A percentile compares a stretch with the other conserved stretches of the same genome.
These are phyloP conservation scores for Trichosphaerium sp. DNA, from an alignment of 78 protist species.

Conservation along the genomic window DNA sequence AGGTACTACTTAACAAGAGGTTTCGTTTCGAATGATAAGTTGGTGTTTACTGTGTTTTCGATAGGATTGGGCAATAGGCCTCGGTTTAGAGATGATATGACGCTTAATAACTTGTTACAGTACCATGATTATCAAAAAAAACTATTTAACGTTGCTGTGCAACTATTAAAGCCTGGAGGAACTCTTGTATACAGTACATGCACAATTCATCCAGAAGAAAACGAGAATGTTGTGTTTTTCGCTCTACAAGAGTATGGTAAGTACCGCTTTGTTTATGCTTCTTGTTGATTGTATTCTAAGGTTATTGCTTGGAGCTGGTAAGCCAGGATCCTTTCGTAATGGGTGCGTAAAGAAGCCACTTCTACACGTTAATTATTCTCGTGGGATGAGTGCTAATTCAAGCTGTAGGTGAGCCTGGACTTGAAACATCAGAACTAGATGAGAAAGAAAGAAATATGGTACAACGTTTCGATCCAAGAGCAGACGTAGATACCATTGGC, in stretches of 20 bases:
- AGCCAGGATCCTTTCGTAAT: too few species aligned
- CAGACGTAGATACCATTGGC: not conserved
- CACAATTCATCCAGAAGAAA: constrained; percentile 20
- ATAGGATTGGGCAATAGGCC: not conserved
- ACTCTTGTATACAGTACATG: constrained; percentile 37
- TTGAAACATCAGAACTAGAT: not conserved
- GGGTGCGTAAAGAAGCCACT: too few species aligned
- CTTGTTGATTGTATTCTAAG: too few species aligned
- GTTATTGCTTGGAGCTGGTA: too few species aligned
- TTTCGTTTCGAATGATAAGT: not conserved
- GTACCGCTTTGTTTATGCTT: too few species aligned
- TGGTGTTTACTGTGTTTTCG: not conserved
- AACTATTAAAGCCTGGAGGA: constrained; percentile 9
- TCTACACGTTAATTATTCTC: not conserved
- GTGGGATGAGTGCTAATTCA: not conserved
- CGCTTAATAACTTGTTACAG: not conserved
- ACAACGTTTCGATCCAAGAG: constrained; percentile 6
- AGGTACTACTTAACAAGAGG: constrained; percentile 1
- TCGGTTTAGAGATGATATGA: not conserved
- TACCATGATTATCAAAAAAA: not conserved
- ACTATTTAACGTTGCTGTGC: not conserved
- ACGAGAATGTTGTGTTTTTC: constrained; percentile 7
- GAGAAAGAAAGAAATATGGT: not conserved
- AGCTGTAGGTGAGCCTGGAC: not conserved
- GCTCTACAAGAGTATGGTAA: not conserved